phyloP scores from a whole-genome alignment of 2,329 filamentous ascomycete genomes.

The Colletotrichum tabaci region DNA sequence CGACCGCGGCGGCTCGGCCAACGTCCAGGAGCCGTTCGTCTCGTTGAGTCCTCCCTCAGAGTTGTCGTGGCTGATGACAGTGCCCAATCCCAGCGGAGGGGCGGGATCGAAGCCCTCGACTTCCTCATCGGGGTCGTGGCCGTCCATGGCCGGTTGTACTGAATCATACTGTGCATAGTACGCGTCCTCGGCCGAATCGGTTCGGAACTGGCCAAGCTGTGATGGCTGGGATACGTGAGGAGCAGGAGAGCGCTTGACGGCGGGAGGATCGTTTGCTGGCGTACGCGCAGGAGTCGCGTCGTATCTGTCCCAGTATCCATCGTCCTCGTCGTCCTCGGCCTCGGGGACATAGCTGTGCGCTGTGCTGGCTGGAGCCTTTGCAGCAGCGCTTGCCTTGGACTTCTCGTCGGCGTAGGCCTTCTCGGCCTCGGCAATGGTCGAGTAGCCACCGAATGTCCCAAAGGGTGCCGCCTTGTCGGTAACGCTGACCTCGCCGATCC shows the following conservation, averaged over 20 bases:
- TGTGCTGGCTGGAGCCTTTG: constrained; percentile 35
- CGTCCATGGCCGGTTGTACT: constrained; percentile 86
- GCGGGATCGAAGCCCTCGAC: constrained; percentile 51
- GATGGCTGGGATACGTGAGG: constrained; percentile 56
- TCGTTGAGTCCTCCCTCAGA: constrained; percentile 52
- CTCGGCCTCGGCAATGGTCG: constrained; percentile 73
- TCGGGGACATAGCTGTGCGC: constrained; percentile 42
- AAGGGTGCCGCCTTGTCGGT: constrained; percentile 72
- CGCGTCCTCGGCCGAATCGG: constrained; percentile 71
- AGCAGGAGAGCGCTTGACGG: constrained; percentile 73
- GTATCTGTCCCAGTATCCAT: constrained; percentile 86
- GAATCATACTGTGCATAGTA: constrained; percentile 85
- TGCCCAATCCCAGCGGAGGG: constrained; percentile 53
- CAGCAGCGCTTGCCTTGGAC: constrained; percentile 42
- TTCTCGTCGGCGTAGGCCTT: constrained; percentile 61
- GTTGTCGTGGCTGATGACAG: constrained; percentile 43
- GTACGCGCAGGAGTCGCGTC: constrained; percentile 79
- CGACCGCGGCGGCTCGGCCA: constrained; percentile 60
- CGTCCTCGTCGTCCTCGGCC: constrained; percentile 74
- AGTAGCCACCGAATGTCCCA: constrained; percentile 64
- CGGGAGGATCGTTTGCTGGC: constrained; percentile 56
- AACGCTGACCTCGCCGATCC: constrained; percentile 77
- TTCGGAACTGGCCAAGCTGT: constrained; percentile 44
- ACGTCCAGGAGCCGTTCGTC: constrained; percentile 59
- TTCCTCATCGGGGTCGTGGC: constrained; percentile 84